A percentile compares a stretch with the other conserved stretches of the same genome.
phyloP scores from a whole-genome alignment of 2,329 filamentous ascomycete genomes.

The Kalaharituber pfeilii region DNA sequence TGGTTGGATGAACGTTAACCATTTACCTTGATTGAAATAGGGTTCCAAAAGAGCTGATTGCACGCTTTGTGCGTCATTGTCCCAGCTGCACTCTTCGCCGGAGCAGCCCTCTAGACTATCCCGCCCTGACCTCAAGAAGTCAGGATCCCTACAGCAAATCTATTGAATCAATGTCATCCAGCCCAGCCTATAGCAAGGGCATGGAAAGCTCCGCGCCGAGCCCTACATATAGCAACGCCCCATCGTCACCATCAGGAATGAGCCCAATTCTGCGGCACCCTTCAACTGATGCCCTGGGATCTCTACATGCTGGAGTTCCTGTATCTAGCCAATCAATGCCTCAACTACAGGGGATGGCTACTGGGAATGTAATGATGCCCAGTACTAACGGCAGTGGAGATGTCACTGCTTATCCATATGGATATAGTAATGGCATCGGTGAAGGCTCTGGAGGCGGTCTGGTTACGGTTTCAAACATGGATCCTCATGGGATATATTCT shows the following conservation, averaged over 20 bases:
- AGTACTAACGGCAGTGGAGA: not conserved
- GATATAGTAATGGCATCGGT: not conserved
- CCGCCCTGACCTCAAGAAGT: not conserved
- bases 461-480: not conserved
- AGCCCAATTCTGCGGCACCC: not conserved
- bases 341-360: not conserved
- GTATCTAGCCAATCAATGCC: not conserved
- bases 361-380: not conserved
- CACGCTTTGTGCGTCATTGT: conserved; percentile 35
- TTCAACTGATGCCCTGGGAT: not conserved
- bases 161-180: not conserved
- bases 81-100: conserved; percentile 34
- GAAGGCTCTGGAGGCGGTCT: not conserved
- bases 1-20: conserved; percentile 2
- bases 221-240: not conserved
- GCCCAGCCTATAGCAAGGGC: not conserved
- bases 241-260: not conserved
- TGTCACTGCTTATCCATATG: not conserved
- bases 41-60: conserved; percentile 37
- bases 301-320: not conserved
- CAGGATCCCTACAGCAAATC: not conserved
- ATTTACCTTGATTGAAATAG: conserved; percentile 21
- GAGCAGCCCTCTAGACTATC: conserved; percentile 25
- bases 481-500: not conserved
- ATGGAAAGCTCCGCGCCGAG: not conserved